Evolutionary conservation across 2,329 filamentous ascomycete genomes (phyloP), one percentile per base, ranked within the genome.

Genomic region (Knufia fluminis): DNA sequence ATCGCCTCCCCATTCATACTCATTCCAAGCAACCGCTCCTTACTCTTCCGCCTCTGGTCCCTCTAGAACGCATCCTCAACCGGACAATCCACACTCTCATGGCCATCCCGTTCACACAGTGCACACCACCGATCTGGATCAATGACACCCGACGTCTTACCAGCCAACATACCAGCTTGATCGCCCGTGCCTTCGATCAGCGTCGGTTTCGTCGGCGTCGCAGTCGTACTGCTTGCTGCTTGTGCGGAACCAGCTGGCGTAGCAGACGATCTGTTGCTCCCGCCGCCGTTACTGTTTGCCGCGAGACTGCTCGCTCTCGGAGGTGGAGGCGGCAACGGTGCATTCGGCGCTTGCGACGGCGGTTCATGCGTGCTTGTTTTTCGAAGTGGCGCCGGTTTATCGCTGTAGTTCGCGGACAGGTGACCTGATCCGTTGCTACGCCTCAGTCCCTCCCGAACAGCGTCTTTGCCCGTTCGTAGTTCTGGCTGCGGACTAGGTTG

Each of bases 81-180:
- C 10, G 90, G 89, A 68, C 90, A 95, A 66, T 94, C 88, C 53
- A 94, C 90, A 62, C 91, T 96, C 67, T 96, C 86, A 65, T 98
- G 92, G 12, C 92, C 92, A 62, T 98, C 92, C 54, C 87, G 81
- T 72, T 98, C 92, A 65, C 92, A 98, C 39, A 97, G 74, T 14
- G 92, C 92, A 68, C 92, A 98, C 92, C 92, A 98, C 70, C 95
- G 96, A 54, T 83, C 79, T 48, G 83, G 79, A 61, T 97, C 88
- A 56, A 91, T 75, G 41, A 86, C 71, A 1, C 85, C 85, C 49
- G 82, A 88, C 57, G 83, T 80, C 70, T 88, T 91, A 46, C 86
- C 86, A 3, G 86, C 83, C 20, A 87, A 77, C 1, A 86, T 82
- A 1, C 80, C 50, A 60, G 68, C 49, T 60, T 68, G 32, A 59